These are phyloP conservation scores for Parafenestella ontariensis DNA, from an alignment of 2,329 filamentous ascomycete species.

Conservation along the genomic window DNA sequence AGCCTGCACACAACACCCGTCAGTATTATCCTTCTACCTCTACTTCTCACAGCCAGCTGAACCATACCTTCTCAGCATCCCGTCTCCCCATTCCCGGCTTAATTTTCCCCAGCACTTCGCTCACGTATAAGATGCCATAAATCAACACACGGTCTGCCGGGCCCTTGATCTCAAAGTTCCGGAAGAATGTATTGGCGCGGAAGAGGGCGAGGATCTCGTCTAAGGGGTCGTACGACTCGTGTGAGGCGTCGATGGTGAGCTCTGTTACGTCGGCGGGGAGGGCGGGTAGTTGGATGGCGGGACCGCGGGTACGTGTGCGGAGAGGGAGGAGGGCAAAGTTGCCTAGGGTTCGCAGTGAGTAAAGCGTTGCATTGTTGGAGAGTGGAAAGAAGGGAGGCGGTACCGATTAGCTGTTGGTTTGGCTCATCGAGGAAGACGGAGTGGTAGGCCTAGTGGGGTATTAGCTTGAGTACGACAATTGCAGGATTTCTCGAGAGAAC, in stretches of 20 bases:
- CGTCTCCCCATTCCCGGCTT: conserved; percentile 72
- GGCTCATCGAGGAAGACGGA: conserved; percentile 90
- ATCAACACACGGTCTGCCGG: conserved; percentile 92
- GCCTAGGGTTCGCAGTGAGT: conserved; percentile 56
- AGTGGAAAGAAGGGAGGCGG: not conserved
- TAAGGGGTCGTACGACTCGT: conserved; percentile 93
- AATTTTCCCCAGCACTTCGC: conserved; percentile 88
- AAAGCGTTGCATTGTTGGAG: not conserved
- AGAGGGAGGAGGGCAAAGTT: conserved; percentile 96
- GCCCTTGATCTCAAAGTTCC: conserved; percentile 99
- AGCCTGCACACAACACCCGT: conserved; percentile 62
- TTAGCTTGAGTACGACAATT: conserved; percentile 16
- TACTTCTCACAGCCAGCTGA: conserved; percentile 27
- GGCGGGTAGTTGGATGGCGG: conserved; percentile 81
- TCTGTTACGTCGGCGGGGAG: conserved; percentile 62
- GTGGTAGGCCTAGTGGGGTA: conserved; percentile 82
- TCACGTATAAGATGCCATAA: conserved; percentile 95
- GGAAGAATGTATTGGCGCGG: conserved; percentile 98
- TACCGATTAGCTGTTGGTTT: conserved; percentile 70
- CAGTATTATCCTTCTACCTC: not conserved
- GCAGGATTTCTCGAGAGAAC: not conserved
- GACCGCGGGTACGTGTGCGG: conserved; percentile 93
- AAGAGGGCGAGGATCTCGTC: conserved; percentile 94
- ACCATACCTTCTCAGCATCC: conserved; percentile 68
- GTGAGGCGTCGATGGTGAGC: conserved; percentile 74